Evolutionary conservation across 2,329 filamentous ascomycete genomes (phyloP), one percentile per base, ranked within the genome.

Genomic region (Trichophyton schoenleinii): DNA sequence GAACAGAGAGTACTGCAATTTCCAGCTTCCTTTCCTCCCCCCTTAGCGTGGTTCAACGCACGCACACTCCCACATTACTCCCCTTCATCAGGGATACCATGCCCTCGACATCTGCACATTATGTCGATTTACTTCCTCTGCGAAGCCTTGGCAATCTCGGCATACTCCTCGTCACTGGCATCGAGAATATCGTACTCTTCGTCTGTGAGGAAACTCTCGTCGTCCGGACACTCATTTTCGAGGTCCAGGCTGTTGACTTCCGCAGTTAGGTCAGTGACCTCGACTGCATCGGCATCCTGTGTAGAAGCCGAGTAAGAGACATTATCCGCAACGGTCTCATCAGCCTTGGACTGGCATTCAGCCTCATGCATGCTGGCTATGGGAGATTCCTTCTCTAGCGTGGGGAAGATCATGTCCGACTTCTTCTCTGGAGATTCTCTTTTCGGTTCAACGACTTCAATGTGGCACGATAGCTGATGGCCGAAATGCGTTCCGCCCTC

Each of bases 151-250:
- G 67, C 65, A 53, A 65, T 64, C 59, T 83, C 83, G 59, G 84
- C 73, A 66, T 82, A 87, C 72, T 97, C 92, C 73, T 95, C 89
- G 67, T 97, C 92, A 63, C 89, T 95, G 49, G 91, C 92, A 77
- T 96, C 91, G 53, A 97, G 84, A 66, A 97, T 91, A 70, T 99
- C 94, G 73, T 97, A 99, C 77, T 99, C 94, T 73, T 97, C 94
- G 66, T 99, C 94, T 0, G 94, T 97, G 79, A 95, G 77, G 80
- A 96, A 96, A 11, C 87, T 88, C 15, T 63, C 63, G 63, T 88
- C 84, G 4, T n/a, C 78, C 22, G 72, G 76, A 5, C 72, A 71
- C 11, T 74, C 72, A 60, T 77, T 78, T 46, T 78, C 77, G 48
- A 80, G 69, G 20, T 81, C 78, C 62, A 85, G 76, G 65, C 80